A percentile compares a stretch with the other conserved stretches of the same genome.
These are phyloP conservation scores for Eutrema japonicum DNA, from an alignment of 345 rosid species.

Conservation along the genomic window DNA sequence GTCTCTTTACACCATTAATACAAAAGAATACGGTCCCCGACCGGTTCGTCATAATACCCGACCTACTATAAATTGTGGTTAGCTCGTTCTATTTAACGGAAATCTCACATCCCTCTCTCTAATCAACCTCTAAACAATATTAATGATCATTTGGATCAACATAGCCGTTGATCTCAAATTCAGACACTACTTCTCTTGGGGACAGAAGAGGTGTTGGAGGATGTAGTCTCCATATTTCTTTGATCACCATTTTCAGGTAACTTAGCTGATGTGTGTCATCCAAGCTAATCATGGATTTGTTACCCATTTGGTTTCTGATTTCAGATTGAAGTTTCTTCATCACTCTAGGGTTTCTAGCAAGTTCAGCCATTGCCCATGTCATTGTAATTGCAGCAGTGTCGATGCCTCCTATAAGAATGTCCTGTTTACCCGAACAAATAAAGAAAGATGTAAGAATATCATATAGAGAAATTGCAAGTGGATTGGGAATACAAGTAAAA, in stretches of 20 bases:
- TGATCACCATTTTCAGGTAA: constrained; percentile 8
- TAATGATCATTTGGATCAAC: too few species aligned
- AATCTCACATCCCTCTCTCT: too few species aligned
- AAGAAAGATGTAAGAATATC: too few species aligned
- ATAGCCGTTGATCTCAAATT: constrained; percentile 44
- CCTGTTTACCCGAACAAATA: constrained; percentile 23
- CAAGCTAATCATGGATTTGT: neutral
- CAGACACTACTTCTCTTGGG: constrained; percentile 52
- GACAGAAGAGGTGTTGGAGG: constrained; percentile 52
- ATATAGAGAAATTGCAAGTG: too few species aligned
- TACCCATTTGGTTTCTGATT: constrained; percentile 34
- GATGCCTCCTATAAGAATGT: constrained; percentile 37
- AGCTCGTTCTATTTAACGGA: too few species aligned
- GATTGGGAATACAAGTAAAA: too few species aligned
- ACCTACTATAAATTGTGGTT: too few species aligned
- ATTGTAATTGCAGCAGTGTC: constrained; percentile 32
- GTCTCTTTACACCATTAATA: too few species aligned
- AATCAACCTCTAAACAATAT: too few species aligned
- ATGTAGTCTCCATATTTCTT: too few species aligned
- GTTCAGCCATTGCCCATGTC: constrained; percentile 57
- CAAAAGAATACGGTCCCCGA: too few species aligned
- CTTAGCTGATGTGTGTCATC: constrained; percentile 1
- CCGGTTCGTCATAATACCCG: too few species aligned
- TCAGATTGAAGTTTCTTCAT: constrained; percentile 52
- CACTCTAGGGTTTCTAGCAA: constrained; percentile 43